Evolutionary conservation across 805 yeast species (phyloP), one percentile per base, ranked within the genome.

Genomic region (Zygoascus tannicola): DNA sequence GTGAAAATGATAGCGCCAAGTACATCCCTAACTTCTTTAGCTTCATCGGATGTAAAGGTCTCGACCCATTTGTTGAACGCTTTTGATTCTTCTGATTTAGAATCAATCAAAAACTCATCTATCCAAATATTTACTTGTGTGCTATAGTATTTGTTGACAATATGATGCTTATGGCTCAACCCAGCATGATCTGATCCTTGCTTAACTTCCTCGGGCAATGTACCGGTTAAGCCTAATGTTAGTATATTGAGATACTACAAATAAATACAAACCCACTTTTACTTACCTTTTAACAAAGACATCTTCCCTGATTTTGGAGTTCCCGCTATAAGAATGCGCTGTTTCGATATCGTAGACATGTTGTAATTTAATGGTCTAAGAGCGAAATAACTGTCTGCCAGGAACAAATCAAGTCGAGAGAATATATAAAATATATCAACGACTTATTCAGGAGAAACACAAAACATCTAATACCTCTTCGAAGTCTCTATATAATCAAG

Each of bases 1-100:
- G 66, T 60, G 45, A 51, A 55, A 10, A 67, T 48, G n/a, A 67
- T 54, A n/a, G 64, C 60, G 5, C 57, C 59, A 2, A 67, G 50
- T 12, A 57, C 67, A 10, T 61, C 59, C 1, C 68, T 50, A 0
- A 64, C 69, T 42, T 62, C 66, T n/a, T 34, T 35, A 3, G 70
- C 69, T 26, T 56, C 66, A 1, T 47, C 51, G 4, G 63, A 50
- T 12, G 52, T 32, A 46, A 64, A 67, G 10, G 53, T 52, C 10
- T 40, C 36, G 4, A 50, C 52, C 71, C 71, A 67, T 3, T 44
- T 50, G 12, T 16, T 38, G n/a, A 47, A 38, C 20, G 43, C 39
- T 4, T 32, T 36, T 15, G 22, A 7, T 2, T 30, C 23, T 3
- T 35, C 41, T 16, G 22, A 8, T 2, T 30, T 22, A 16, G 38